Base-by-base conservation (phyloP, 2,329 filamentous ascomycete genomes). In the Beauveria asiatica region DNA sequence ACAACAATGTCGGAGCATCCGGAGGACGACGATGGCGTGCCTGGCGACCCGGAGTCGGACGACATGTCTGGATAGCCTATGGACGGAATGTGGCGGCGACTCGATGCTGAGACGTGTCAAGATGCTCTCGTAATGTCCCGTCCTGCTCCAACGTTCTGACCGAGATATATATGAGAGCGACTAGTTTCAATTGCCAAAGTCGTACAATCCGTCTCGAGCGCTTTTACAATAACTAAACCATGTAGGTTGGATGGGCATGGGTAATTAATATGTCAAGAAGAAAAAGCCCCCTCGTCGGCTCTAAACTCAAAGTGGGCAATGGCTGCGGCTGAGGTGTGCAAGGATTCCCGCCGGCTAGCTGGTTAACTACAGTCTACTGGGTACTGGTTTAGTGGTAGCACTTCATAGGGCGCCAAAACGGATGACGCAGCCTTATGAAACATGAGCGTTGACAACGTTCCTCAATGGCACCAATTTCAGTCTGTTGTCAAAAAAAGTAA, bases 381-480 rank as follows among this genome's bases (percentile, higher is more conserved):
- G 11, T 37, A 37, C 33, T 37, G 33, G 33, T 11, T 13, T 37
- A 37, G 33, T 37, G 33, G 11, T 33, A 33, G 46, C n/a, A 21
- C 21, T 5, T 30, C 25, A 33, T 58, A 30, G 54, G 54, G 53
- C 51, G 51, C 21, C 53, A 27, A 21, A 46, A 23, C n/a, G 1
- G 56, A 58, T 58, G 56, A 58, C 56, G 56, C 56, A 58, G 56
- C 56, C 56, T 58, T 58, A 58, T 49, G 56, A 58, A 51, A 58
- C 56, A 23, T 6, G 6, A 58, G 11, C 37, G 56, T 23, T 51
- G n/a, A 13, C n/a, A 41, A 25, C 46, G 17, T n/a, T n/a, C 46
- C 23, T 23, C 9, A 17, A 41, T 21, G 54, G 54, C 46, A 51
- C 19, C 46, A 58, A 58, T 50, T 51, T 51, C 56, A 57, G 45